Base-by-base conservation (phyloP, 352 stramenopile species). In the Globisporangium okanoganense region DNA sequence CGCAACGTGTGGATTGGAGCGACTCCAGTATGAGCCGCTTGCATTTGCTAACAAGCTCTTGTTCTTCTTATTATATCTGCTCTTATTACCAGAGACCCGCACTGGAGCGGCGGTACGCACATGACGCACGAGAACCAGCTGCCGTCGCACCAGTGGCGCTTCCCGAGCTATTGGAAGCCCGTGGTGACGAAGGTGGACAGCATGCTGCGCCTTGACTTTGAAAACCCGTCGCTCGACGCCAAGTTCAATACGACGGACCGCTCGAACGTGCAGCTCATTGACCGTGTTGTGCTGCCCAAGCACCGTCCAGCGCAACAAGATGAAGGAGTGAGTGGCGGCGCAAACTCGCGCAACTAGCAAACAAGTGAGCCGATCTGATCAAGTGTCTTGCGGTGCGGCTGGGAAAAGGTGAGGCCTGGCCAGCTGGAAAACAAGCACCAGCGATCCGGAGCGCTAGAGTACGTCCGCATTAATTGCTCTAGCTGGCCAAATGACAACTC, bases 131-230 rank as follows among this genome's bases (percentile, higher is more conserved):
- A 91, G 59, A 74, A 76, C 48, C 65, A 80, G n/a, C 57, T 79
- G 65, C 83, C 82, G 20, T 87, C 85, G 50, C 79, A 90, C 70
- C 67, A 85, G 58, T 93, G 84, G 83, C 76, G 70, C 29, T 65
- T 71, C 16, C 85, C 85, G 27, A 95, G 84, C 69, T 93, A 90
- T 62, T 93, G 83, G 85, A 86, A 91, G 60, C 83, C 83, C 55
- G 67, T 90, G 71, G 75, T 90, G 61, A 88, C 79, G 57, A 90
- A 84, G 64, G 80, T 93, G 58, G 82, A 87, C 70, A 92, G 90
- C 61, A 85, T 95, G 66, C 59, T 95, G 61, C 83, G 85, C 22
- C 60, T 93, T 50, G 85, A 95, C 60, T 92, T 95, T 57, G 86
- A 95, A 64, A 89, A 95, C 62, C 79, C 77, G 20, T 80, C 76